A percentile compares a stretch with the other conserved stretches of the same genome.
Evolutionary conservation across 352 stramenopile species (phyloP).

Genomic region (Aphanomyces euteiches): DNA sequence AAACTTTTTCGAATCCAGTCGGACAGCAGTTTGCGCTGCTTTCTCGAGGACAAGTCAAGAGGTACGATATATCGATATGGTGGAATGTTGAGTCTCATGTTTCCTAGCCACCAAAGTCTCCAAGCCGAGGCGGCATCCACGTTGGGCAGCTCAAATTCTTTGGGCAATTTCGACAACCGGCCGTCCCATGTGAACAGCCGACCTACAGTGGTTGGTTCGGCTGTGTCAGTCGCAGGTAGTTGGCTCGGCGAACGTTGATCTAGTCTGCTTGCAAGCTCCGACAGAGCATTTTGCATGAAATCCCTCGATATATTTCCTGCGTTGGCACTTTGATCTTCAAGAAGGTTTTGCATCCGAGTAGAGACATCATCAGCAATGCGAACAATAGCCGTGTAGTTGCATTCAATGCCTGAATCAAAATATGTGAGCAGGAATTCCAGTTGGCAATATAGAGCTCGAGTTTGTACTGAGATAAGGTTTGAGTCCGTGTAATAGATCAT

Average conservation of each 20-base stretch:
- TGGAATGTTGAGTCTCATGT: background rate
- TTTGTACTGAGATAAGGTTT: conserved; percentile 4
- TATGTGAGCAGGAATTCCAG: conserved; percentile 1
- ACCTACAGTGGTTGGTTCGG: no score
- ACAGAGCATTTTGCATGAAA: background rate
- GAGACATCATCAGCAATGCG: background rate
- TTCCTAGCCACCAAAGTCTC: conserved; percentile 17
- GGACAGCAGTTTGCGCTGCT: conserved; percentile 3
- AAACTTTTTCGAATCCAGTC: conserved; percentile 1
- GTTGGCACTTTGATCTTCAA: background rate
- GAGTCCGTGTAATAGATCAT: background rate
- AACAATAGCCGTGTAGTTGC: background rate
- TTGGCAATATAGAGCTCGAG: background rate
- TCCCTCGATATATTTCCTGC: background rate
- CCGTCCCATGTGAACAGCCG: conserved; percentile 5
- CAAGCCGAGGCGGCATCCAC: background rate
- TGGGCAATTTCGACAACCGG: background rate
- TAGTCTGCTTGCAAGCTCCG: background rate
- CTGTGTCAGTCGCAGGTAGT: no score
- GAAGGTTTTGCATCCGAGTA: background rate
- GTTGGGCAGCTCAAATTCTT: conserved; percentile 1
- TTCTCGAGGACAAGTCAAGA: background rate
- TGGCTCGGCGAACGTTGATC: no score
- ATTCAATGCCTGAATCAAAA: background rate
- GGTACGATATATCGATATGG: conserved; percentile 19